Evolutionary conservation across 2,329 filamentous ascomycete species (phyloP).

Genomic region (Xylaria sp.): DNA sequence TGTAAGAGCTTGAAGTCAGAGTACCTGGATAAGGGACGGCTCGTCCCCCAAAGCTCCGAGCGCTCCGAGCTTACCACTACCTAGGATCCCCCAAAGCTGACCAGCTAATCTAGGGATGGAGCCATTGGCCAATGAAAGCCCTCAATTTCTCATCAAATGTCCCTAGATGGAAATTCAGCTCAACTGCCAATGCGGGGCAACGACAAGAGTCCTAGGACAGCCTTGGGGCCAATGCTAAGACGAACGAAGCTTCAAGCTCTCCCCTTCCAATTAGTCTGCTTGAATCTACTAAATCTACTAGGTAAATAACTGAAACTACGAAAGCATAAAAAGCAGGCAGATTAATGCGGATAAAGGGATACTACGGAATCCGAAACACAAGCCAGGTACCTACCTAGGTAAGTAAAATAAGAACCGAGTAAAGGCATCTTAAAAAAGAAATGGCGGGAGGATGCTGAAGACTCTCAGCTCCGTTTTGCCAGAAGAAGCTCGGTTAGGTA

Average conservation of each 20-base stretch:
- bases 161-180: slow-evolving; percentile 18
- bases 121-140: slow-evolving; percentile 29
- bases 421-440: not conserved
- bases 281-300: too few relatives aligned
- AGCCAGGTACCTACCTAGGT: too few relatives aligned
- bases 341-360: not conserved
- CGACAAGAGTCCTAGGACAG: slow-evolving; percentile 1
- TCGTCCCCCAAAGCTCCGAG: not conserved
- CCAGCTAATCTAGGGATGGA: not conserved
- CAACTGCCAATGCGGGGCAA: slow-evolving; percentile 18
- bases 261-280: not conserved
- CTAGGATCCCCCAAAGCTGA: not conserved
- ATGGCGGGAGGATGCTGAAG: not conserved
- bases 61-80: too few relatives aligned
- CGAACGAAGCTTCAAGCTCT: not conserved
- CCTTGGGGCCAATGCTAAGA: not conserved
- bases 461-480: not conserved
- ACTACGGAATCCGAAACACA: not conserved
- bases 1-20: too few relatives aligned
- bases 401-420: not conserved
- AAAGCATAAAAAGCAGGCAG: not conserved
- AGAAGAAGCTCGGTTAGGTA: not conserved
- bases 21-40: slow-evolving; percentile 3
- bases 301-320: not conserved
- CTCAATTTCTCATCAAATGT: slow-evolving; percentile 4